A percentile compares a stretch with the other conserved stretches of the same genome.
These are phyloP conservation scores for Pluteus cervinus DNA, from an alignment of 768 basidiomycete genomes.

Conservation along the genomic window DNA sequence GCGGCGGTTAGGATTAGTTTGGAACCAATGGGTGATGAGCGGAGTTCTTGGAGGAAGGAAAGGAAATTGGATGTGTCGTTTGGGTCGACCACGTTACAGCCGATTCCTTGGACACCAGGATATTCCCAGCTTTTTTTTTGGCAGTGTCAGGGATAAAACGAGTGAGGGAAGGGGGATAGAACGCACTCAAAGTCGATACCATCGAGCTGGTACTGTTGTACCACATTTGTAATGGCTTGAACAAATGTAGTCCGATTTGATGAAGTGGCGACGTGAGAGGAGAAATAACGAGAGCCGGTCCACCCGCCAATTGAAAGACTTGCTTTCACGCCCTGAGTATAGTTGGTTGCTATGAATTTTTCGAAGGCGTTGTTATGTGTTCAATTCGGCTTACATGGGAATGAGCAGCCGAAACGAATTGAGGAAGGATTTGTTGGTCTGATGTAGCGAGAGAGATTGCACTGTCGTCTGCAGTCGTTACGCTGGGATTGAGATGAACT, in stretches of 20 bases:
- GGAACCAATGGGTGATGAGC: slow-evolving; percentile 42
- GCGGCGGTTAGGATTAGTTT: slow-evolving; percentile 72
- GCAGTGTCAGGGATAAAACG: slow-evolving; percentile 3
- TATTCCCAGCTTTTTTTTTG: slow-evolving; percentile 95
- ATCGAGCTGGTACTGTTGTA: slow-evolving; percentile 42
- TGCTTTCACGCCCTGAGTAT: slow-evolving; percentile 45
- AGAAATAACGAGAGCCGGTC: slow-evolving; percentile 60
- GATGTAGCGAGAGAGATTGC: slow-evolving; percentile 30
- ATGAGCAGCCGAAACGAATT: slow-evolving; percentile 47
- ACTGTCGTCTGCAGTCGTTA: slow-evolving; percentile 33
- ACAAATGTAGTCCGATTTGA: slow-evolving; percentile 55
- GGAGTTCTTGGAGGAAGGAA: slow-evolving; percentile 66
- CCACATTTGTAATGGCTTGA: slow-evolving; percentile 44
- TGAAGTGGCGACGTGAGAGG: slow-evolving; percentile 46
- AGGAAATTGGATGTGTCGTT: slow-evolving; percentile 78
- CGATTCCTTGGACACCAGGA: slow-evolving; percentile 60
- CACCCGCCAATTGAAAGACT: slow-evolving; percentile 63
- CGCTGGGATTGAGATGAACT: slow-evolving; percentile 14
- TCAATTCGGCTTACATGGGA: slow-evolving; percentile 25
- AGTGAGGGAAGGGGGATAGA: slow-evolving; percentile 4
- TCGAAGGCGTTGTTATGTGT: slow-evolving; percentile 1
- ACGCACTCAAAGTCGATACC: slow-evolving; percentile 70
- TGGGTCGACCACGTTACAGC: slow-evolving; percentile 58
- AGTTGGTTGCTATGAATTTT: slow-evolving; percentile 1
- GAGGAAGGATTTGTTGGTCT: slow-evolving; percentile 40